A percentile compares a stretch with the other conserved stretches of the same genome.
Evolutionary conservation across 73 alveolate genomes (phyloP).

Genomic region (Urostyla sp.): DNA sequence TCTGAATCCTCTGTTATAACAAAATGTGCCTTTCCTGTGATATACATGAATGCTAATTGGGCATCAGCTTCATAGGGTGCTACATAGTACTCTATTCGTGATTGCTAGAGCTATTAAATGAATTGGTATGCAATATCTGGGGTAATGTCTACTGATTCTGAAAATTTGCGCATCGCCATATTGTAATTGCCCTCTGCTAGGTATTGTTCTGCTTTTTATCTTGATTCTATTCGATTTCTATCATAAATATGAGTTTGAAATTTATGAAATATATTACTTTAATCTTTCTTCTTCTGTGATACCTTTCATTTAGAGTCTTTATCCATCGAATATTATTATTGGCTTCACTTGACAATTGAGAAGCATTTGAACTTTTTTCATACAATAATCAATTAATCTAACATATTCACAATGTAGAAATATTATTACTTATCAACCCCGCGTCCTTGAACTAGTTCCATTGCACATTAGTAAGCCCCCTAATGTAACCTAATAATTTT

Average conservation of each 20-base stretch:
- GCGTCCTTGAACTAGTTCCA: conserved; percentile 88
- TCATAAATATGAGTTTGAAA: conserved; percentile 13
- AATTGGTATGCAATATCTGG: conserved; percentile 85
- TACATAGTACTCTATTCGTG: conserved; percentile 79
- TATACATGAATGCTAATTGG: conserved; percentile 89
- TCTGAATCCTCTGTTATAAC: conserved; percentile 97
- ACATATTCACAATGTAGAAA: not conserved
- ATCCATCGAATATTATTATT: conserved; percentile 94
- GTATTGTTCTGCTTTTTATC: conserved; percentile 79
- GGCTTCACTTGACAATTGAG: conserved; percentile 79
- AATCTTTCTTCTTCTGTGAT: conserved; percentile 78
- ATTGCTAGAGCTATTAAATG: conserved; percentile 75
- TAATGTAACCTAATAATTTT: conserved; percentile 75
- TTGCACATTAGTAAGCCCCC: conserved; percentile 86
- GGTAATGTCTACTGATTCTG: conserved; percentile 84
- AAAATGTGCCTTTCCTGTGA: conserved; percentile 72
- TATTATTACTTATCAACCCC: conserved; percentile 52
- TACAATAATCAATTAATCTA: conserved; percentile 84
- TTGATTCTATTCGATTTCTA: conserved; percentile 66
- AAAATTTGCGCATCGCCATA: conserved; percentile 77
- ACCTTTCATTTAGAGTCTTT: conserved; percentile 81
- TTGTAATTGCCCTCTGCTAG: conserved; percentile 72
- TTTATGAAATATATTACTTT: conserved; percentile 67
- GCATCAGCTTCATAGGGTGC: conserved; percentile 99
- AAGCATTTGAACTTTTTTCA: conserved; percentile 81